Evolutionary conservation across 805 yeast genomes (phyloP), one percentile per base, ranked within the genome.

Genomic region (Spathaspora boniae): DNA sequence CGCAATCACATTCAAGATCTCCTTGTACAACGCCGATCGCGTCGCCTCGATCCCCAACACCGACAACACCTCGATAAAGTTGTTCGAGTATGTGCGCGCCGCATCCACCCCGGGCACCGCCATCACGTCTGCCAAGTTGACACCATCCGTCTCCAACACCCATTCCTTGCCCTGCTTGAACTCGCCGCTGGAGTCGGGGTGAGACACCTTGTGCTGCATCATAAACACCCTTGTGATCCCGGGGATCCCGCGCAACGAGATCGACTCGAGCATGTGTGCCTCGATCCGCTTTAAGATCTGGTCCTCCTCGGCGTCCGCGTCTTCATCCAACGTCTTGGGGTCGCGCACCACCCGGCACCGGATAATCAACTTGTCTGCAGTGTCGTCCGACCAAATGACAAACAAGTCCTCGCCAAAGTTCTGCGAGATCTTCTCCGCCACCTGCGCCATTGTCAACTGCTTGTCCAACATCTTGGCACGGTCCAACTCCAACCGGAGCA

Each of bases 131-230:
- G 96, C 82, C 48, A 93, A 73, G 55, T 91, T 94, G 38, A 86
- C 91, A 72, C 99, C 99, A 68, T 93, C 99, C 2, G 98, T 91
- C 76, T 93, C 99, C 60, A 93, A 74, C 25, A 91, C 97, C 97
- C 98, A 93, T 60, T 93, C 98, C 57, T 86, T 89, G 44, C 82
- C 82, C 67, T 88, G 93, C 42, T 78, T 76, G 53, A 70, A 93
- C 44, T 86, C 97, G 50, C 98, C 98, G 32, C 83, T 72, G 27
- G 72, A 82, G 53, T 84, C 88, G 40, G 91, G 84, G 30, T 70
- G 54, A 44, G 76, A 80, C 44, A 76, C 73, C 56, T 83, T 86
- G 50, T 83, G 85, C 56, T 83, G 84, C 89, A 83, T 84, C 89
- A 84, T 83, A 60, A 82, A 85, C 30, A 85, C 94, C 53, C 96